Evolutionary conservation across 352 stramenopile genomes (phyloP).

Genomic region (Phytophthora vignae): DNA sequence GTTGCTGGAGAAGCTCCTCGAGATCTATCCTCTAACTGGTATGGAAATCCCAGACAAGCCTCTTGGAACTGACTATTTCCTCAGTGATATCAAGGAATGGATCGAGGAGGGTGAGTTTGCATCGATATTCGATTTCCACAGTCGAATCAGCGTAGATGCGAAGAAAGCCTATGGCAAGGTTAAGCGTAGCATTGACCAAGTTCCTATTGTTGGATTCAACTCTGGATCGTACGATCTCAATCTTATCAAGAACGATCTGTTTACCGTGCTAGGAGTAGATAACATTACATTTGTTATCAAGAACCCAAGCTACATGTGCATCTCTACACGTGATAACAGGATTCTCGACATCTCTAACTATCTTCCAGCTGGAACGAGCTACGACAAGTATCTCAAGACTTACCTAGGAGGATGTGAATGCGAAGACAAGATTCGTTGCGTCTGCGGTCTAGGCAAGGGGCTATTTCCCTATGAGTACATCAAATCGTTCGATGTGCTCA

Average conservation of each 20-base stretch:
- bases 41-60: slow-evolving; percentile 3
- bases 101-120: slow-evolving; percentile 2
- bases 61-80: slow-evolving; percentile 2
- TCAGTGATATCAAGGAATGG: not conserved
- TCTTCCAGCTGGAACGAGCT: too few relatives aligned
- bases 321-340: slow-evolving; percentile 31
- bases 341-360: slow-evolving; percentile 47
- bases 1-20: slow-evolving; percentile 2
- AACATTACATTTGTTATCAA: slow-evolving; percentile 35
- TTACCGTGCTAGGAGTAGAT: slow-evolving; percentile 12
- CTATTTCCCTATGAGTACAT: slow-evolving; percentile 43
- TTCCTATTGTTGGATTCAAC: slow-evolving; percentile 34
- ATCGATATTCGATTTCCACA: slow-evolving; percentile 8
- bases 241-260: slow-evolving; percentile 41
- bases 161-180: slow-evolving; percentile 4
- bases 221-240: slow-evolving; percentile 40
- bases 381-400: slow-evolving; percentile 21
- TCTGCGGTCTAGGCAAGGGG: slow-evolving; percentile 12
- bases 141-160: not conserved
- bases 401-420: slow-evolving; percentile 44
- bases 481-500: slow-evolving; percentile 33
- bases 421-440: slow-evolving; percentile 38
- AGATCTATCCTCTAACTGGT: not conserved
- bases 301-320: slow-evolving; percentile 46
- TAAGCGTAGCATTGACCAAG: not conserved